Evolutionary conservation across 306 rosid genomes (phyloP).

Genomic region (Geum urbanum): DNA sequence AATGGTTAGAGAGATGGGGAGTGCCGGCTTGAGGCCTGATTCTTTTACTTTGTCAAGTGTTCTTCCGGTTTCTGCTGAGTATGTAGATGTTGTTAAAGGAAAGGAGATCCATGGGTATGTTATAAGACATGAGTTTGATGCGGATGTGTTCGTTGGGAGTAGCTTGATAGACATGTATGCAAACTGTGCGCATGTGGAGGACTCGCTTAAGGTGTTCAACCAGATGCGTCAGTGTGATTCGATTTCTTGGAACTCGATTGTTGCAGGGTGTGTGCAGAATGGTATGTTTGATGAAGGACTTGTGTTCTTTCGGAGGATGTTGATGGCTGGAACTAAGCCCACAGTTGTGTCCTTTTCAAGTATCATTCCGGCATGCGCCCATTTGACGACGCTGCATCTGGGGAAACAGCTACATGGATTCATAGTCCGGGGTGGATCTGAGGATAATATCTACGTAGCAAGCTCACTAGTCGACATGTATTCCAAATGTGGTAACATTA

Average conservation of each 20-base stretch:
- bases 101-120: constrained; percentile 77
- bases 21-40: constrained; percentile 53
- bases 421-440: constrained; percentile 48
- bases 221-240: constrained; percentile 45
- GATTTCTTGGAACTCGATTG: constrained; percentile 75
- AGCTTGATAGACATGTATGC: constrained; percentile 90
- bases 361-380: constrained; percentile 83
- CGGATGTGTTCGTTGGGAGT: constrained; percentile 67
- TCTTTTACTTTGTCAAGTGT: constrained; percentile 73
- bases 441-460: constrained; percentile 57
- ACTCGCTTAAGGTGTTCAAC: constrained; percentile 46
- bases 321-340: constrained; percentile 52
- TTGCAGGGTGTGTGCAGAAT: constrained; percentile 88
- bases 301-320: constrained; percentile 52
- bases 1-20: constrained; percentile 59
- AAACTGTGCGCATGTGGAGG: constrained; percentile 51
- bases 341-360: constrained; percentile 65
- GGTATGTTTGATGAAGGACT: constrained; percentile 64
- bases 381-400: constrained; percentile 64
- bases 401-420: constrained; percentile 89
- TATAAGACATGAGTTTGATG: constrained; percentile 57
- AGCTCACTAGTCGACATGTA: constrained; percentile 86
- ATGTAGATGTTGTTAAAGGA: constrained; percentile 59
- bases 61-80: constrained; percentile 71
- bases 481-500: constrained; percentile 77